Percentiles rank a stretch among this genome's conserved stretches.
phyloP scores from a whole-genome alignment of 371 early-diverging fungal species.

The Encephalitozoon romaleae region DNA sequence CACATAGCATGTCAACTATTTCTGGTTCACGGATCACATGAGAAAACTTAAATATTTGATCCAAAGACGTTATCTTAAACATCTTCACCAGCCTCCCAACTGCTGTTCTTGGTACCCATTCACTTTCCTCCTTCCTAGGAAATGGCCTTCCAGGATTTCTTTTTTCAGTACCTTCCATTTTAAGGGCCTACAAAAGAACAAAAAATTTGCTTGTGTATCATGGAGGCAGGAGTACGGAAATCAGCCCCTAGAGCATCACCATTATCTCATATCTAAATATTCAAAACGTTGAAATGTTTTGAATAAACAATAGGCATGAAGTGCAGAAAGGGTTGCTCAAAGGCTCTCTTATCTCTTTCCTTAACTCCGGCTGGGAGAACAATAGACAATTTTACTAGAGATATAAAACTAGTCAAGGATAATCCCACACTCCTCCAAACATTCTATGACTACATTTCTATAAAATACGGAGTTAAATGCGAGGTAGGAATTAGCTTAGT shows the following conservation, averaged over 20 bases:
- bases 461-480: slow-evolving; percentile 31
- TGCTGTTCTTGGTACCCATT: slow-evolving; percentile 61
- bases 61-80: slow-evolving; percentile 64
- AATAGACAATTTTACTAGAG: slow-evolving; percentile 24
- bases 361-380: slow-evolving; percentile 5
- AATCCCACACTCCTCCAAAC: neutral
- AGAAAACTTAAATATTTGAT: slow-evolving; percentile 90
- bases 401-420: neutral
- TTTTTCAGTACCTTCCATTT: slow-evolving; percentile 25
- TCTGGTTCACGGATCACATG: slow-evolving; percentile 97
- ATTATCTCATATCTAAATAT: neutral
- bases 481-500: slow-evolving; percentile 34
- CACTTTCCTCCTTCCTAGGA: slow-evolving; percentile 37
- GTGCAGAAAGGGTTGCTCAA: neutral
- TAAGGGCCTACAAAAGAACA: neutral
- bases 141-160: slow-evolving; percentile 4
- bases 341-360: neutral
- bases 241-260: neutral
- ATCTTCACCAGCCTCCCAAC: slow-evolving; percentile 61
- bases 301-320: neutral
- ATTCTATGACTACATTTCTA: slow-evolving; percentile 32
- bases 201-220: neutral
- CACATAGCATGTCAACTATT: slow-evolving; percentile 86
- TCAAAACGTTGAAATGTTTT: neutral
- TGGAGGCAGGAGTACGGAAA: neutral